Evolutionary conservation across 2,329 filamentous ascomycete genomes (phyloP), one percentile per base, ranked within the genome.

Genomic region (Cryphonectria naterciae): DNA sequence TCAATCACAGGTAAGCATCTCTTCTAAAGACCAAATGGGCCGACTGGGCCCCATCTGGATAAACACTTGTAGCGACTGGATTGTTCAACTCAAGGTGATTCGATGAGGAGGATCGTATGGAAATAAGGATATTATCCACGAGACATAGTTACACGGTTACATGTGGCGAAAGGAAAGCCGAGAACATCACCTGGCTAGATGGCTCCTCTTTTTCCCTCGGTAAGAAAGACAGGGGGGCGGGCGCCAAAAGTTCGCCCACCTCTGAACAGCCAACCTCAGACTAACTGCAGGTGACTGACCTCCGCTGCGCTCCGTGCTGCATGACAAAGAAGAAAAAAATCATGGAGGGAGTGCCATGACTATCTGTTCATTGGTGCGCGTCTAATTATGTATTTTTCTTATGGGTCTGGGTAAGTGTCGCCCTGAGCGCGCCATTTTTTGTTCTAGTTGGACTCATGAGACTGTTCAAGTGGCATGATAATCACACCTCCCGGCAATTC

Each of bases 381-480:
- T 43, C 25, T 46, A 46, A 32, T 25, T 43, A 22, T 49, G 1
- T n/a, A 39, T 11, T n/a, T 6, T 28, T 17, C 37, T 43, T 28
- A 46, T 22, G 41, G 41, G 22, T 2, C 19, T 65, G 63, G 63
- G 63, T 8, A 28, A 52, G 41, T 65, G 41, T 65, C 63, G 22
- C 63, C 43, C 63, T 65, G 41, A 22, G 43, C 37, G 41, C 61
- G 61, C 61, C 41, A 41, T 41, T 62, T 35, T 28, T 28, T 39
- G 3, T 5, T 17, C 32, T 17, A 3, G 61, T n/a, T 28, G 22
- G 11, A n/a, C 43, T 69, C 63, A 58, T 65, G 70, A 67, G 70
- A 62, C 67, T 67, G 63, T 67, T 43, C 43, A 64, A 67, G 70
- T 71, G 70, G 70, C 70, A 71, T 71, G 70, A 71, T 67, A 46